Evolutionary conservation across 2,329 filamentous ascomycete species (phyloP).

Genomic region (Bipolaris cookei): DNA sequence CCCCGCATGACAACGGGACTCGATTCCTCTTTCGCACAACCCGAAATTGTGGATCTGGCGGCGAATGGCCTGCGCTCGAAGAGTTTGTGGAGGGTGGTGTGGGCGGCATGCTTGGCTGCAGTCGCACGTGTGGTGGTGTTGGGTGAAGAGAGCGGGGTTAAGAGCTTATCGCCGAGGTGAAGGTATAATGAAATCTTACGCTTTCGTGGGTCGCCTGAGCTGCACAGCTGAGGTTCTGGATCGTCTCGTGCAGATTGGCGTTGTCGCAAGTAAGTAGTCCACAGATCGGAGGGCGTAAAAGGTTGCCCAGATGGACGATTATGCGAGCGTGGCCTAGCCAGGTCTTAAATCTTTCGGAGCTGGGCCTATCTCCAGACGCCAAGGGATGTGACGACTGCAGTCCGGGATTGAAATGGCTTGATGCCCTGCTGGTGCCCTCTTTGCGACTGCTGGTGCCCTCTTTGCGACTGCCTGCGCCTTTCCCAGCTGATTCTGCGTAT

Average conservation of each 20-base stretch:
- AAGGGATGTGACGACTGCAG: slow-evolving; percentile 11
- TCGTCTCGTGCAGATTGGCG: slow-evolving; percentile 11
- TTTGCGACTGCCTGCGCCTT: background rate
- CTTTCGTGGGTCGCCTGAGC: slow-evolving; percentile 9
- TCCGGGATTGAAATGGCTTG: slow-evolving; percentile 24
- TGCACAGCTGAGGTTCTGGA: slow-evolving; percentile 1
- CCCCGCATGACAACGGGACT: slow-evolving; percentile 87
- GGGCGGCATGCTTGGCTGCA: slow-evolving; percentile 65
- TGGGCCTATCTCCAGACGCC: slow-evolving; percentile 40
- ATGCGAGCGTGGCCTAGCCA: slow-evolving; percentile 25
- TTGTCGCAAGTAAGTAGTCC: slow-evolving; percentile 11
- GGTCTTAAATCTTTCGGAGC: slow-evolving; percentile 39
- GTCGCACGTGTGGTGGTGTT: slow-evolving; percentile 4
- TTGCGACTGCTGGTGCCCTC: slow-evolving; percentile 14
- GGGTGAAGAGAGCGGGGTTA: slow-evolving; percentile 28
- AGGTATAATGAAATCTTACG: slow-evolving; percentile 12
- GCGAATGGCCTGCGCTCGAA: slow-evolving; percentile 77
- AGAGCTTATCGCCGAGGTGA: slow-evolving; percentile 33
- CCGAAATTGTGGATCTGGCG: slow-evolving; percentile 84
- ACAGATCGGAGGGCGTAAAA: slow-evolving; percentile 18
- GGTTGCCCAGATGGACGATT: slow-evolving; percentile 21
- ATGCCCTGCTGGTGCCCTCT: slow-evolving; percentile 17
- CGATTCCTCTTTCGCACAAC: slow-evolving; percentile 92
- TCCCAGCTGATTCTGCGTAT: slow-evolving; percentile 1
- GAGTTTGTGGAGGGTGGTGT: slow-evolving; percentile 80